Evolutionary conservation across 192 early-diverging fungal species (phyloP).

Genomic region (Chytriomyces confervae): DNA sequence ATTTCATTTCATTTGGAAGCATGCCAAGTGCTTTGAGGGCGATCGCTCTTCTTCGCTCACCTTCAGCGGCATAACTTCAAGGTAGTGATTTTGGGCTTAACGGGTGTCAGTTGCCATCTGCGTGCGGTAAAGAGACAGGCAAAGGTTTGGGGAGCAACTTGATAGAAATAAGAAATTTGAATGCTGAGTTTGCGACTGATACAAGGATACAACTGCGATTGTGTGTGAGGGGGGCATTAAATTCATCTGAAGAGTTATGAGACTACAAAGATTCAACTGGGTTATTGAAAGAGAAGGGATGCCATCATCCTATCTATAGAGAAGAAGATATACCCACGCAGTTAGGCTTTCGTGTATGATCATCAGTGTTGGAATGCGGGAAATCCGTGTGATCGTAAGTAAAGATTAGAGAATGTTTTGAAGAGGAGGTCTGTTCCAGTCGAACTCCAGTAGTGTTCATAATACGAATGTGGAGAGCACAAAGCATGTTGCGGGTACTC

Average conservation of each 20-base stretch:
- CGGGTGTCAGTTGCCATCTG: not conserved
- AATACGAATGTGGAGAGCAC: too few relatives aligned
- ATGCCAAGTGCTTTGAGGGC: conserved; percentile 34
- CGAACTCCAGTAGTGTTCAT: too few relatives aligned
- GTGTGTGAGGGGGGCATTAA: not conserved
- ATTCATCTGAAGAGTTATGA: not conserved
- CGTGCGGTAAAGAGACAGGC: not conserved
- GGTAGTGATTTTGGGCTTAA: conserved; percentile 24
- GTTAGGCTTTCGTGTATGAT: conserved; percentile 74
- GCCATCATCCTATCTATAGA: conserved; percentile 81
- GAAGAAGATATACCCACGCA: conserved; percentile 84
- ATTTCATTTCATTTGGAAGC: not conserved
- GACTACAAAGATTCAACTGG: conserved; percentile 57
- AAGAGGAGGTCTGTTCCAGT: too few relatives aligned
- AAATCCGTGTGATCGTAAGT: conserved; percentile 53
- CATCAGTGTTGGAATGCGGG: conserved; percentile 67
- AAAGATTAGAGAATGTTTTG: not conserved
- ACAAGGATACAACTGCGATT: conserved; percentile 64
- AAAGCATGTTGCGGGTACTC: too few relatives aligned
- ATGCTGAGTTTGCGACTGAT: conserved; percentile 65
- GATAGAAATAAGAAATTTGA: conserved; percentile 62
- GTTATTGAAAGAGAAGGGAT: conserved; percentile 82
- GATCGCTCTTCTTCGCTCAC: conserved; percentile 36
- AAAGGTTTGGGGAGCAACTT: conserved; percentile 59
- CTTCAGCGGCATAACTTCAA: conserved; percentile 34